phyloP scores from a whole-genome alignment of 768 basidiomycete genomes.

The Hericium erinaceus region DNA sequence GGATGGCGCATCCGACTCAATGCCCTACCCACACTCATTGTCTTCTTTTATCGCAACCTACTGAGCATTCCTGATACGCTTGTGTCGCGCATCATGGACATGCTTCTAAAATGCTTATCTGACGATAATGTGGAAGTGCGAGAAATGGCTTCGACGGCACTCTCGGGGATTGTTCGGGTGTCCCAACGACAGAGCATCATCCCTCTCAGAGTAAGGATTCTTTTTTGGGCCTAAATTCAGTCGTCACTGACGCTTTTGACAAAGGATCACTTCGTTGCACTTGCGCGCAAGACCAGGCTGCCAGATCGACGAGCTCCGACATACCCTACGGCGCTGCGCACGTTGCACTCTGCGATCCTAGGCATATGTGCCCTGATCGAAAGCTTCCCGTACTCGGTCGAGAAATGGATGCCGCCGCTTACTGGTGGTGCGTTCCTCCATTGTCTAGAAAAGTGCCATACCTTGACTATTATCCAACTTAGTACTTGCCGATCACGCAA shows the following conservation, averaged over 20 bases:
- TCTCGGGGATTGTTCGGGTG: conserved; percentile 82
- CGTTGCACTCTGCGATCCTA: conserved; percentile 63
- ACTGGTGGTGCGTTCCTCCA: conserved; percentile 51
- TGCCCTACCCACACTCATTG: conserved; percentile 78
- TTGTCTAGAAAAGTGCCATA: background rate
- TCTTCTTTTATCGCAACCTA: conserved; percentile 88
- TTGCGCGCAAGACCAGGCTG: conserved; percentile 51
- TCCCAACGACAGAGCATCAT: conserved; percentile 85
- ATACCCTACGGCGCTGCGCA: conserved; percentile 65
- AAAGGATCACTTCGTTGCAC: conserved; percentile 72
- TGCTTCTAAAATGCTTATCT: conserved; percentile 71
- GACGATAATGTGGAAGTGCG: conserved; percentile 93
- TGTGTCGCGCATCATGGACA: conserved; percentile 69
- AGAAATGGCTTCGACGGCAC: conserved; percentile 79
- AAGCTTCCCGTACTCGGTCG: conserved; percentile 49
- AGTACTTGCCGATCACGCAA: conserved; percentile 72
- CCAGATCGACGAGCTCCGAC: conserved; percentile 59
- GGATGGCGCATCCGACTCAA: conserved; percentile 89
- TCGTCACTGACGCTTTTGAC: background rate
- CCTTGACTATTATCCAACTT: background rate
- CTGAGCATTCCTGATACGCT: conserved; percentile 61
- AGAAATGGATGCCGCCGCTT: conserved; percentile 48
- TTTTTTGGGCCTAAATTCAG: conserved; percentile 2
- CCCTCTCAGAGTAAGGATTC: conserved; percentile 57
- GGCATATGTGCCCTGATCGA: conserved; percentile 43